These are phyloP conservation scores for Gamsiella multidivaricata DNA, from an alignment of 192 early-diverging fungal genomes.

Conservation along the genomic window DNA sequence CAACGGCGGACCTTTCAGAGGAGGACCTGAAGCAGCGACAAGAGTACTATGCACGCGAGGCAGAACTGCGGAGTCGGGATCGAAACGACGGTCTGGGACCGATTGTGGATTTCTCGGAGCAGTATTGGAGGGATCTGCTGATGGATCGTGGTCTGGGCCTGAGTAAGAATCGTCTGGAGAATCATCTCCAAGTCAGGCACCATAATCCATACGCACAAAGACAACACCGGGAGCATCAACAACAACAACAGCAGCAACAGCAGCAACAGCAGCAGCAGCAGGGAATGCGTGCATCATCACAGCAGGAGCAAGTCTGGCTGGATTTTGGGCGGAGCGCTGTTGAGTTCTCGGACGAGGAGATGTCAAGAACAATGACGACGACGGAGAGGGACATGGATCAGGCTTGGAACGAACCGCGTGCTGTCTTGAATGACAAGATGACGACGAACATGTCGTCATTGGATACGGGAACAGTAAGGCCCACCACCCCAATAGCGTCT, in stretches of 20 bases:
- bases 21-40: constrained; percentile 38
- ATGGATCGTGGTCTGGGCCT: not conserved
- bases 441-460: not conserved
- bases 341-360: not conserved
- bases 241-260: not conserved
- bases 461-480: not conserved
- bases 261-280: not conserved
- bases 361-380: not conserved
- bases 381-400: not conserved
- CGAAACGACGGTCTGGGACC: constrained; percentile 41
- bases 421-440: not conserved
- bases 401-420: not conserved
- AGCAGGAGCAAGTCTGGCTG: constrained; percentile 43
- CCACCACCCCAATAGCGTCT: not conserved
- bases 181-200: constrained; percentile 17
- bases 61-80: constrained; percentile 28
- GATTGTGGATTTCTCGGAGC: constrained; percentile 32
- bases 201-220: constrained; percentile 13
- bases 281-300: constrained; percentile 13
- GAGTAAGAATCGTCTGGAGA: not conserved
- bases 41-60: constrained; percentile 41
- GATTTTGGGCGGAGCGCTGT: constrained; percentile 2
- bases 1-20: constrained; percentile 7
- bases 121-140: not conserved
- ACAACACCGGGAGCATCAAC: not conserved